Base-by-base conservation (phyloP, 768 basidiomycete genomes). In the Trametes sanguinea region DNA sequence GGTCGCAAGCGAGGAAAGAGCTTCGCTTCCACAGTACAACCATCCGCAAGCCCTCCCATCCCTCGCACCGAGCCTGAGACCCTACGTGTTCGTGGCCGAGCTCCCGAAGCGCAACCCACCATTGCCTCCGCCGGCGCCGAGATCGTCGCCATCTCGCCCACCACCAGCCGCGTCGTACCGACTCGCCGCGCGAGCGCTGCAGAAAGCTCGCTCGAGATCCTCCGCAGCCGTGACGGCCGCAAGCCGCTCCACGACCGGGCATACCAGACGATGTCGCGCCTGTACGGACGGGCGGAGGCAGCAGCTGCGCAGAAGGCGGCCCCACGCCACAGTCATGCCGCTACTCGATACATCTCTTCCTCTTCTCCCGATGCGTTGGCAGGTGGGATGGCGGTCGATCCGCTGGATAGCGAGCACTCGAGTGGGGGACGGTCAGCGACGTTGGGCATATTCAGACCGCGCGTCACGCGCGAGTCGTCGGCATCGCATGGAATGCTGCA, bases 131-230 rank as follows among this genome's bases (percentile, higher is more conserved):
- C 61, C 8, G 69, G 67, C 68, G 64, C 74, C 62, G 65, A 77
- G 72, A 56, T 72, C 44, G 69, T 63, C 52, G 46, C 69, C 6
- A 53, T 61, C 6, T 65, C 63, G 29, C 40, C 62, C 7, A 63
- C 69, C 7, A 44, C 59, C 37, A 60, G 63, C 6, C 63, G 54
- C 35, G 60, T 55, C 14, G 51, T 60, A 2, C 61, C 62, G 22
- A 42, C 57, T 0, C 78, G 80, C 8, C 81, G 86, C 59, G 75
- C 83, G 3, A 90, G 88, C 62, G 86, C 84, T 10, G 88, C 89
- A 0, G 88, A 90, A 69, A 83, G 81, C 53, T 83, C 87, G 0
- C 76, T 90, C 11, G 88, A 88, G 66, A 85, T 88, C 62, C 76
- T 89, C 27, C 80, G 85, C 13, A 82, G 74, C 63, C 80, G 61